These are phyloP conservation scores for Corchorus capsularis DNA, from an alignment of 345 rosid species.

Conservation along the genomic window DNA sequence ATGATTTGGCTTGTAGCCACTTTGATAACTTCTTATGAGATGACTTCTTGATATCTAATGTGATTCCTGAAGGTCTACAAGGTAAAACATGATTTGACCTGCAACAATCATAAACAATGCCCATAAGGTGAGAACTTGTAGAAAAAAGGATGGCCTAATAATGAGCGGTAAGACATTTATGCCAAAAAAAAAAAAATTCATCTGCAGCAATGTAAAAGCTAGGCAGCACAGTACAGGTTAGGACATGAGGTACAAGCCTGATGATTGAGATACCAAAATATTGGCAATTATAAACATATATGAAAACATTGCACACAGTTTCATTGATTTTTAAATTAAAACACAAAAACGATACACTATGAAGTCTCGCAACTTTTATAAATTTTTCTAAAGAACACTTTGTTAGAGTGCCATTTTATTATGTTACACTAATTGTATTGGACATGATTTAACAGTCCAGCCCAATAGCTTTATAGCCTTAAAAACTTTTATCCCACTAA, in stretches of 20 bases:
- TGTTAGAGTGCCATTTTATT: too few relatives aligned
- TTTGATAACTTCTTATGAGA: slow-evolving; percentile 90
- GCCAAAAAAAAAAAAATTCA: too few relatives aligned
- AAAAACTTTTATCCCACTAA: not conserved
- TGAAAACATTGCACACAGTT: not conserved
- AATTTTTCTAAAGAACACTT: too few relatives aligned
- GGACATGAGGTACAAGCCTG: not conserved
- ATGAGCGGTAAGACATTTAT: not conserved
- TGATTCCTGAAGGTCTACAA: slow-evolving; percentile 81
- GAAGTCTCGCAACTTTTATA: too few relatives aligned
- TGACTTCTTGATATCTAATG: slow-evolving; percentile 88
- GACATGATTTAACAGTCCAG: too few relatives aligned
- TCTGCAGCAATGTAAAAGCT: not conserved
- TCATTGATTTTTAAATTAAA: too few relatives aligned
- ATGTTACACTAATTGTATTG: too few relatives aligned
- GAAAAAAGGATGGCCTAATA: not conserved
- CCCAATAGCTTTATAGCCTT: too few relatives aligned
- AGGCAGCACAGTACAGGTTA: not conserved
- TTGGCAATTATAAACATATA: not conserved
- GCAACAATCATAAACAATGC: slow-evolving; percentile 29
- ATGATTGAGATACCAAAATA: not conserved
- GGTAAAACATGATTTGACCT: slow-evolving; percentile 92
- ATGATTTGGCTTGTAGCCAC: slow-evolving; percentile 91
- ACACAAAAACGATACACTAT: too few relatives aligned
- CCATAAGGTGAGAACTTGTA: slow-evolving; percentile 4